A percentile compares a stretch with the other conserved stretches of the same genome.
phyloP scores from a whole-genome alignment of 768 basidiomycete species.

The Cyclocybe cylindracea region DNA sequence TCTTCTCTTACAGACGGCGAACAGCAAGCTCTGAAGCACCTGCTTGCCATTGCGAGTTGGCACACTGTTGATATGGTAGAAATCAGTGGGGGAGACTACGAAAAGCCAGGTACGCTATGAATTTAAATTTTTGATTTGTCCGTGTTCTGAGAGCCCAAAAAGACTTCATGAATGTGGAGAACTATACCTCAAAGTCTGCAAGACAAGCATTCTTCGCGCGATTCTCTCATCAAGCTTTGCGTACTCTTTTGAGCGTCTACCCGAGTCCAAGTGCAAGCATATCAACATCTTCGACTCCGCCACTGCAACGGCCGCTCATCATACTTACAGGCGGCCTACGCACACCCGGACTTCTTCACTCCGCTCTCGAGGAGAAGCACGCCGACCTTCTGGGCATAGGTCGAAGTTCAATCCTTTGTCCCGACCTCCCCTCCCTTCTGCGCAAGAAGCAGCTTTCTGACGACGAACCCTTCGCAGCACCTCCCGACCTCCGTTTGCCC shows the following conservation, averaged over 20 bases:
- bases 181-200: conserved; percentile 24
- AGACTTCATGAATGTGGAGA: conserved; percentile 45
- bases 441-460: conserved; percentile 21
- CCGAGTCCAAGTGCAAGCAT: conserved; percentile 28
- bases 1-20: conserved; percentile 24
- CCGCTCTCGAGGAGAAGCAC: conserved; percentile 53
- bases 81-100: conserved; percentile 87
- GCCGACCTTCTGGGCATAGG: conserved; percentile 81
- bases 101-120: conserved; percentile 57
- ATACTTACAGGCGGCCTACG: conserved; percentile 82
- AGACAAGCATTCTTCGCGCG: conserved; percentile 76
- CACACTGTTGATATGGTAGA: conserved; percentile 80
- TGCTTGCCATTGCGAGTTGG: conserved; percentile 64
- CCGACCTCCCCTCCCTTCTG: conserved; percentile 54
- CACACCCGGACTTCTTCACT: conserved; percentile 53
- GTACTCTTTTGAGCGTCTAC: too few species aligned
- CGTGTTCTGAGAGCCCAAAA: background rate
- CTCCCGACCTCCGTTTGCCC: conserved; percentile 33
- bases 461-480: conserved; percentile 35
- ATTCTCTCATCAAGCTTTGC: conserved; percentile 57
- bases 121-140: background rate
- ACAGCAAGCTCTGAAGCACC: conserved; percentile 57
- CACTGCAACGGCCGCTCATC: conserved; percentile 52
- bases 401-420: conserved; percentile 61
- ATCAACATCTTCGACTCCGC: conserved; percentile 32